Conservation (phyloP, 352 stramenopile genomes). For the Globisporangium acanthophoron region DNA sequence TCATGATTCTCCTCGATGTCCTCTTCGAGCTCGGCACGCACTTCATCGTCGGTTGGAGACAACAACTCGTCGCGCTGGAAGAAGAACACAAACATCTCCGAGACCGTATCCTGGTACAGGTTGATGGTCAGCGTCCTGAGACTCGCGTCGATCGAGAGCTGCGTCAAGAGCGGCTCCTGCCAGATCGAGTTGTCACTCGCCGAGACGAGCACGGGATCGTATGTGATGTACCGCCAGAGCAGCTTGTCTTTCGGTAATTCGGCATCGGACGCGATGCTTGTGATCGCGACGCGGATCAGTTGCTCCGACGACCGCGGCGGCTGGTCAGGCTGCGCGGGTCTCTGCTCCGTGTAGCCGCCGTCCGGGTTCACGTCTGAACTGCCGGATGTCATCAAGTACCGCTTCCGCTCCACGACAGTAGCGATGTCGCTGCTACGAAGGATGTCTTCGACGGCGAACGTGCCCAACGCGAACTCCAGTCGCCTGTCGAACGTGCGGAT, state of each 20-base stretch:
- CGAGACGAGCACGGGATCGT: slow-evolving; percentile 26
- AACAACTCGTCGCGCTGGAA: slow-evolving; percentile 29
- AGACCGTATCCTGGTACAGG: slow-evolving; percentile 71
- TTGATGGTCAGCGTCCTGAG: slow-evolving; percentile 71
- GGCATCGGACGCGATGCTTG: slow-evolving; percentile 58
- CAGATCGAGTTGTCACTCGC: slow-evolving; percentile 45
- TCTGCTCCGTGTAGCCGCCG: slow-evolving; percentile 7
- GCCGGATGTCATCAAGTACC: slow-evolving; percentile 63
- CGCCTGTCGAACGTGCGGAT: slow-evolving; percentile 62
- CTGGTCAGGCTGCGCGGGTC: neutral
- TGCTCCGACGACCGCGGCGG: slow-evolving; percentile 27
- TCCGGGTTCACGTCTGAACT: slow-evolving; percentile 19
- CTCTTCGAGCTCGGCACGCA: neutral
- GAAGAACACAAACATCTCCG: slow-evolving; percentile 77
- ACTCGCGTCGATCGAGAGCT: slow-evolving; percentile 62
- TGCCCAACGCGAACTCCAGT: slow-evolving; percentile 67
- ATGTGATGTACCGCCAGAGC: slow-evolving; percentile 39
- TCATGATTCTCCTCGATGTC: neutral
- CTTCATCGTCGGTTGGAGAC: slow-evolving; percentile 3
- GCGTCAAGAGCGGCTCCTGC: slow-evolving; percentile 67
- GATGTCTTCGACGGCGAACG: slow-evolving; percentile 71
- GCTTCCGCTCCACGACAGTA: slow-evolving; percentile 17
- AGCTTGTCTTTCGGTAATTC: slow-evolving; percentile 49
- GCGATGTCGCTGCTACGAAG: slow-evolving; percentile 18
- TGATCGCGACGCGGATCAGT: slow-evolving; percentile 68